Evolutionary conservation across 140 eudicot genomes (phyloP).

Genomic region (Erigeron philadelphicus): DNA sequence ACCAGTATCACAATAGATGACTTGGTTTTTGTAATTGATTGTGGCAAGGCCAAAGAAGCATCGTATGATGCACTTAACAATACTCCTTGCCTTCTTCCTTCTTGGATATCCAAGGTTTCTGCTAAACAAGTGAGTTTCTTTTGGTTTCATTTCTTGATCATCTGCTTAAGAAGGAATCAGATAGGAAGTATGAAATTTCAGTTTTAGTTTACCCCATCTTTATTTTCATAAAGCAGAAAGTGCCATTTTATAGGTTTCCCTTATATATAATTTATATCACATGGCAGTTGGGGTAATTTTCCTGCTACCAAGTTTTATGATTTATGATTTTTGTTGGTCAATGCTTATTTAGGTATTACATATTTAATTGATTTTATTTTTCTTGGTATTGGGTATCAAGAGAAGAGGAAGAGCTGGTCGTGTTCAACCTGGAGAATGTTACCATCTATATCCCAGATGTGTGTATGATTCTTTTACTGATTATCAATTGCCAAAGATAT

Average conservation of each 20-base stretch:
- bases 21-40: conserved; percentile 77
- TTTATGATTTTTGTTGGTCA: background rate
- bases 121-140: conserved; percentile 64
- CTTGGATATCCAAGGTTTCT: conserved; percentile 88
- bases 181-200: background rate
- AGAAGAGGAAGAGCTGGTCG: conserved; percentile 97
- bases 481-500: conserved; percentile 73
- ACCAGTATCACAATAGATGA: conserved; percentile 92
- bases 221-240: background rate
- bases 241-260: background rate
- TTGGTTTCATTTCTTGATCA: background rate
- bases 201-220: background rate
- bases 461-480: conserved; percentile 72
- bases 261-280: too few species aligned
- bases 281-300: background rate
- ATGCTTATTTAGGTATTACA: background rate
- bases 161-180: background rate
- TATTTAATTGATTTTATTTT: background rate
- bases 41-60: conserved; percentile 95
- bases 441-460: conserved; percentile 79
- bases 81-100: conserved; percentile 84
- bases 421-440: conserved; percentile 89
- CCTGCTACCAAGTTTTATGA: conserved; percentile 5
- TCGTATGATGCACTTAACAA: conserved; percentile 87
- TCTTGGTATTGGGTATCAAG: conserved; percentile 28